These are phyloP conservation scores for Yarrowia hollandica DNA, from an alignment of 805 yeast species.

Conservation along the genomic window DNA sequence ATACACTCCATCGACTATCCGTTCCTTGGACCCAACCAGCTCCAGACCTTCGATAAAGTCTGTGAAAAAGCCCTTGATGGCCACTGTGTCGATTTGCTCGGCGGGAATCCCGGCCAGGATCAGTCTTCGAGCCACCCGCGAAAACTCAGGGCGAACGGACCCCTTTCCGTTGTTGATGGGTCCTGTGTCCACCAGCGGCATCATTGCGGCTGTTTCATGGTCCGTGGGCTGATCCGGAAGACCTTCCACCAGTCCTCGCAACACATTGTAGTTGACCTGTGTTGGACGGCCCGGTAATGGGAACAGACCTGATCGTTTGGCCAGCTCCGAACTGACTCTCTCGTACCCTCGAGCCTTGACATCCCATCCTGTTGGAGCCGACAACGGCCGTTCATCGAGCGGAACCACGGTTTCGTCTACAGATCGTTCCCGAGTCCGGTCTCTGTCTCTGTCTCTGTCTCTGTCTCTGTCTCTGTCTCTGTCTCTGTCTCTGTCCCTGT, in stretches of 20 bases:
- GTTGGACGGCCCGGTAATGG: conserved; percentile 57
- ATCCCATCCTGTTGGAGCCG: conserved; percentile 43
- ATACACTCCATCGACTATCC: conserved; percentile 26
- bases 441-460: conserved; percentile 32
- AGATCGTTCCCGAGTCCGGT: conserved; percentile 35
- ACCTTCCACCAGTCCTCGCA: conserved; percentile 30
- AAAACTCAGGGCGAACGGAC: conserved; percentile 23
- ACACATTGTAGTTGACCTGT: conserved; percentile 28
- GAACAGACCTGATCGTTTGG: conserved; percentile 76
- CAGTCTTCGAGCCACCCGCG: conserved; percentile 28
- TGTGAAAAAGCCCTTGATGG: conserved; percentile 22
- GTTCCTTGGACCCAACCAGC: conserved; percentile 21
- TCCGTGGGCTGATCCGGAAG: conserved; percentile 28
- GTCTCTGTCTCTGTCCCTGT: conserved; percentile 32
- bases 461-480: conserved; percentile 34
- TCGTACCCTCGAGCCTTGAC: conserved; percentile 71
- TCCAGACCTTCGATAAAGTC: conserved; percentile 25
- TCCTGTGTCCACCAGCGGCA: conserved; percentile 17
- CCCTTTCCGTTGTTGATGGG: conserved; percentile 26
- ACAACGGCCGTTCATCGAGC: not conserved
- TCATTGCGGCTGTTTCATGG: conserved; percentile 17
- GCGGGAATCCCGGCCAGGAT: conserved; percentile 11
- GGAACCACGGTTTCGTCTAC: not conserved
- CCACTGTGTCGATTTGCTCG: conserved; percentile 21
- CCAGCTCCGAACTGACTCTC: conserved; percentile 68